phyloP scores from a whole-genome alignment of 257 asterid genomes.

The Przewalskia tangutica region DNA sequence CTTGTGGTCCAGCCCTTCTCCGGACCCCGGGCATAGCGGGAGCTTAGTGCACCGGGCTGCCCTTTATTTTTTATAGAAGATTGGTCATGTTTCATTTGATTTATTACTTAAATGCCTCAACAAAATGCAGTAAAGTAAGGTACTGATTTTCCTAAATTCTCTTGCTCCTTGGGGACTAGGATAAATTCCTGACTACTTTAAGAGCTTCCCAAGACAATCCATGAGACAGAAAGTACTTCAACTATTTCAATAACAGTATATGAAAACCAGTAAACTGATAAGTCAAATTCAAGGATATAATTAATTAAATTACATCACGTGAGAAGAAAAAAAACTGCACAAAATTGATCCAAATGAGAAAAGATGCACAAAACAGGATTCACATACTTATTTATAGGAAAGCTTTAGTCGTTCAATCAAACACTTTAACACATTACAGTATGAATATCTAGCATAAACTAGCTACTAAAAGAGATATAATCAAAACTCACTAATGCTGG shows the following conservation, averaged over 20 bases:
- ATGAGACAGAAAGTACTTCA: not conserved
- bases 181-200: not conserved
- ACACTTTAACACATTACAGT: not conserved
- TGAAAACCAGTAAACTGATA: not conserved
- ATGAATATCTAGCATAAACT: not conserved
- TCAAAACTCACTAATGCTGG: slow-evolving; percentile 40
- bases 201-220: not conserved
- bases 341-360: not conserved
- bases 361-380: not conserved
- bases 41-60: no score
- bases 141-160: not conserved
- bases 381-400: not conserved
- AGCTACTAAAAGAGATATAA: not conserved
- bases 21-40: no score
- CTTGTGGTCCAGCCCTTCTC: no score
- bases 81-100: not conserved
- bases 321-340: not conserved
- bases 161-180: not conserved
- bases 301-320: not conserved
- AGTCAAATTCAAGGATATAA: not conserved
- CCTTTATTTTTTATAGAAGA: not conserved
- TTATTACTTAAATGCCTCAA: not conserved
- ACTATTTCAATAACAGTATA: not conserved
- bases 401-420: not conserved
- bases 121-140: not conserved